phyloP scores from a whole-genome alignment of 495 filamentous ascomycete species.

The Podospora appendiculata region DNA sequence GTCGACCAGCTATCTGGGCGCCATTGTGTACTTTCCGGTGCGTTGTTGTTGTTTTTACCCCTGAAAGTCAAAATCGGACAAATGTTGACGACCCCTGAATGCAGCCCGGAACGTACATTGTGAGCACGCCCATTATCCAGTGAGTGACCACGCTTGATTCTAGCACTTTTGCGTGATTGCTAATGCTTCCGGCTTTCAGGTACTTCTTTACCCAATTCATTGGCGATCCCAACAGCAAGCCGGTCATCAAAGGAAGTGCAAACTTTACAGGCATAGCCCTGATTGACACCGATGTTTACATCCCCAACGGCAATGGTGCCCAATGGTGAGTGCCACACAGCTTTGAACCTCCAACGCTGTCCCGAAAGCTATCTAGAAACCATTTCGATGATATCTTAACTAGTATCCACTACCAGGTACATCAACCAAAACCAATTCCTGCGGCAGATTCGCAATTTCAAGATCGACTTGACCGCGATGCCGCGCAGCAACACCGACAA shows the following conservation, averaged over 20 bases:
- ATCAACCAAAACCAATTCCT: conserved; percentile 86
- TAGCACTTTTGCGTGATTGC: too few relatives aligned
- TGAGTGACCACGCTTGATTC: conserved; percentile 6
- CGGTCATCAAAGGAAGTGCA: conserved; percentile 60
- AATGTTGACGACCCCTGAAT: too few relatives aligned
- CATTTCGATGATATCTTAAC: too few relatives aligned
- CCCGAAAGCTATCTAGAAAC: too few relatives aligned
- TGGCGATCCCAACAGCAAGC: conserved; percentile 56
- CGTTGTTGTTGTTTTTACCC: too few relatives aligned
- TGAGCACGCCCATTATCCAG: conserved; percentile 55
- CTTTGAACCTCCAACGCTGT: too few relatives aligned
- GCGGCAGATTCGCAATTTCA: conserved; percentile 85
- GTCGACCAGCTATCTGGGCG: conserved; percentile 61
- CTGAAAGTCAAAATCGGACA: too few relatives aligned
- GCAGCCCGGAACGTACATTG: conserved; percentile 55
- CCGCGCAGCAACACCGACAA: background rate
- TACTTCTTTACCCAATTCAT: conserved; percentile 69
- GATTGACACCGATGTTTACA: conserved; percentile 17
- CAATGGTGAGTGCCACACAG: background rate
- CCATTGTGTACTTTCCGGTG: conserved; percentile 63
- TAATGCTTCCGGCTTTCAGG: too few relatives aligned
- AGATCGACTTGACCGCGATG: conserved; percentile 70
- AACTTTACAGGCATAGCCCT: conserved; percentile 18
- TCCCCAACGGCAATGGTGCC: conserved; percentile 41
- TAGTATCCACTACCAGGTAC: background rate